phyloP scores from a whole-genome alignment of 768 basidiomycete species.

The Boletus subcaerulescens region DNA sequence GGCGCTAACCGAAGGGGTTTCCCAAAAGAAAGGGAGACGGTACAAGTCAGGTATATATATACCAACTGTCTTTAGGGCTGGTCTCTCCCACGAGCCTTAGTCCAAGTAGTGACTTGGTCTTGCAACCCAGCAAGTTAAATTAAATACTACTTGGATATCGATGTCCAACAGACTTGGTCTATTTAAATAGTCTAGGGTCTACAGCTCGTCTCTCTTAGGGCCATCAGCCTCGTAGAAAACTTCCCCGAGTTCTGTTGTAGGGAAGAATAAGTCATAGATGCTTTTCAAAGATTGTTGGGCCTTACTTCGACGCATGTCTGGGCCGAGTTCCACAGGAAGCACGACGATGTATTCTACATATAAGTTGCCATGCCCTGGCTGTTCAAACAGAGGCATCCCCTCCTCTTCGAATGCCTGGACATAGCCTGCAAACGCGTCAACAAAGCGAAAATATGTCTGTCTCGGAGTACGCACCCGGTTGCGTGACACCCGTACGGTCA shows the following conservation, averaged over 20 bases:
- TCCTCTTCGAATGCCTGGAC: slow-evolving; percentile 85
- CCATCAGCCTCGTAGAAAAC: slow-evolving; percentile 45
- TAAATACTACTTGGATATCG: slow-evolving; percentile 4
- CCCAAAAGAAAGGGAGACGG: slow-evolving; percentile 11
- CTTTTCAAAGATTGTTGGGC: slow-evolving; percentile 9
- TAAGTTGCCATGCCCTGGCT: slow-evolving; percentile 67
- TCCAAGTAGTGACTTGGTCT: too few relatives aligned
- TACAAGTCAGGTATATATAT: slow-evolving; percentile 10
- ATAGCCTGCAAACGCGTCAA: slow-evolving; percentile 50
- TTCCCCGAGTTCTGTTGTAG: slow-evolving; percentile 48
- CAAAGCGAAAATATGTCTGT: background rate
- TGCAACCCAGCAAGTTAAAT: background rate
- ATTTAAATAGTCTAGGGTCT: slow-evolving; percentile 12
- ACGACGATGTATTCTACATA: slow-evolving; percentile 94
- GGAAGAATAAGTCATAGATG: slow-evolving; percentile 8
- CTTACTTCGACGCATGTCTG: slow-evolving; percentile 75
- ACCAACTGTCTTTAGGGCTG: slow-evolving; percentile 26
- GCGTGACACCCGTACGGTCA: slow-evolving; percentile 77
- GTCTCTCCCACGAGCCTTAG: slow-evolving; percentile 19
- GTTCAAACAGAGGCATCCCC: slow-evolving; percentile 79
- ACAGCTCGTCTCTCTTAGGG: slow-evolving; percentile 40
- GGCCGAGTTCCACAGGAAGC: slow-evolving; percentile 69
- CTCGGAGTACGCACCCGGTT: slow-evolving; percentile 60
- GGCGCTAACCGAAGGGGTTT: slow-evolving; percentile 33
- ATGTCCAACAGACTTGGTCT: slow-evolving; percentile 3